Conservation (phyloP, 768 basidiomycete genomes). For the Leccinum subgranulosum region DNA sequence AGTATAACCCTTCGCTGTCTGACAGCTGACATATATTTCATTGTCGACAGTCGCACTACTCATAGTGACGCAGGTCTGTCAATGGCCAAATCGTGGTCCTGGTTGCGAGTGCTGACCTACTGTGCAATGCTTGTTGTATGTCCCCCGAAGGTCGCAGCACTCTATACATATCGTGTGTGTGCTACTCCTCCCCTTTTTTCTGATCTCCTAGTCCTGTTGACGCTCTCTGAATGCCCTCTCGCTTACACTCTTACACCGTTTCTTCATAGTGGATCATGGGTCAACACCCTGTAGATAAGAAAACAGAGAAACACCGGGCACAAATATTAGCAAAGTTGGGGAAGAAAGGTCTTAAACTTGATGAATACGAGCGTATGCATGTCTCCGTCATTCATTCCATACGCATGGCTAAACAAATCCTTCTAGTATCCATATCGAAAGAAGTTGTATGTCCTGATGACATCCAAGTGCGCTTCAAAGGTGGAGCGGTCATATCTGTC, state of each 20-base stretch:
- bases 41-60: constrained; percentile 45
- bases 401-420: neutral
- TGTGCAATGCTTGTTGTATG: neutral
- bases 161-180: constrained; percentile 71
- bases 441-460: constrained; percentile 94
- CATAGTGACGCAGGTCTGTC: constrained; percentile 49
- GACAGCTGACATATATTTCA: constrained; percentile 7
- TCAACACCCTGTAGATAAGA: constrained; percentile 48
- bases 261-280: constrained; percentile 62
- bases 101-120: neutral
- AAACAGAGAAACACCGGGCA: constrained; percentile 64
- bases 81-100: neutral
- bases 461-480: constrained; percentile 71
- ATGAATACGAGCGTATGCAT: constrained; percentile 85
- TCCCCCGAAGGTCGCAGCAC: constrained; percentile 62
- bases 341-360: constrained; percentile 69
- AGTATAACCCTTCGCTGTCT: neutral
- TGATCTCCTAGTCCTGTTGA: neutral
- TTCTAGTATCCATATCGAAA: constrained; percentile 75
- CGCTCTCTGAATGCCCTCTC: neutral
- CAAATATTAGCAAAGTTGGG: constrained; percentile 70
- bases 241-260: neutral
- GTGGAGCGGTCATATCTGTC: constrained; percentile 38
- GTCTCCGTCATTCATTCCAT: neutral
- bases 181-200: neutral